Conservation (phyloP, 2,329 filamentous ascomycete genomes). For the Paramyrothecium roridum region DNA sequence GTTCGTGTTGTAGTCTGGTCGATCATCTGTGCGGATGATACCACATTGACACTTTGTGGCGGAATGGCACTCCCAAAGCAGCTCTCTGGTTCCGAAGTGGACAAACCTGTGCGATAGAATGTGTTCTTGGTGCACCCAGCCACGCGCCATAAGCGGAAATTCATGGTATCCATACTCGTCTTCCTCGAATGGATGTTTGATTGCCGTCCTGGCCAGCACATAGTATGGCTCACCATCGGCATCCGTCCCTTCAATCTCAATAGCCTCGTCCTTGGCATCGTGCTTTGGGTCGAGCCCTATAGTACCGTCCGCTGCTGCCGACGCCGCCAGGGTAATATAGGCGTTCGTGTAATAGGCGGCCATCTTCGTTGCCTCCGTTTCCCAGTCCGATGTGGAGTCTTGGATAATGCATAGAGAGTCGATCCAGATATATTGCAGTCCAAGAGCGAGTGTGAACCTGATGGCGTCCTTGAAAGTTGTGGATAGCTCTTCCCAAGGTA, state of each 20-base stretch:
- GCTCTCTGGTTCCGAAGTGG: conserved; percentile 10
- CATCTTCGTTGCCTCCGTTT: conserved; percentile 13
- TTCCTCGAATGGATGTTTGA: conserved; percentile 9
- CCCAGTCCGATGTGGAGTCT: conserved; percentile 13
- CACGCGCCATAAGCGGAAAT: conserved; percentile 9
- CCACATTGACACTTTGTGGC: conserved; percentile 11
- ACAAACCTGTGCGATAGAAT: conserved; percentile 11
- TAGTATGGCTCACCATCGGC: conserved; percentile 1
- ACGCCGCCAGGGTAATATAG: conserved; percentile 11
- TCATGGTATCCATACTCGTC: conserved; percentile 3
- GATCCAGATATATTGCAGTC: conserved; percentile 15
- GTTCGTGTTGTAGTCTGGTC: conserved; percentile 5
- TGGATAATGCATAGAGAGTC: conserved; percentile 16
- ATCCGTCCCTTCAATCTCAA: conserved; percentile 7
- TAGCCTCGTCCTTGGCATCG: conserved; percentile 1
- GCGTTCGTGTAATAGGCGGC: conserved; percentile 12
- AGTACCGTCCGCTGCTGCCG: conserved; percentile 7
- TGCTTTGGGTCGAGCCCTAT: conserved; percentile 6
- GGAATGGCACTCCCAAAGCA: conserved; percentile 13
- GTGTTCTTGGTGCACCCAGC: conserved; percentile 14
- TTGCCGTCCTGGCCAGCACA: conserved; percentile 6
- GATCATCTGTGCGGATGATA: conserved; percentile 2
- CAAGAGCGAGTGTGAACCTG: conserved; percentile 5
- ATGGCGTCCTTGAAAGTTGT: conserved; percentile 10
- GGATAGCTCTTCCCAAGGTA: conserved; percentile 8